These are phyloP conservation scores for Draba incana DNA, from an alignment of 345 rosid genomes.

Conservation along the genomic window DNA sequence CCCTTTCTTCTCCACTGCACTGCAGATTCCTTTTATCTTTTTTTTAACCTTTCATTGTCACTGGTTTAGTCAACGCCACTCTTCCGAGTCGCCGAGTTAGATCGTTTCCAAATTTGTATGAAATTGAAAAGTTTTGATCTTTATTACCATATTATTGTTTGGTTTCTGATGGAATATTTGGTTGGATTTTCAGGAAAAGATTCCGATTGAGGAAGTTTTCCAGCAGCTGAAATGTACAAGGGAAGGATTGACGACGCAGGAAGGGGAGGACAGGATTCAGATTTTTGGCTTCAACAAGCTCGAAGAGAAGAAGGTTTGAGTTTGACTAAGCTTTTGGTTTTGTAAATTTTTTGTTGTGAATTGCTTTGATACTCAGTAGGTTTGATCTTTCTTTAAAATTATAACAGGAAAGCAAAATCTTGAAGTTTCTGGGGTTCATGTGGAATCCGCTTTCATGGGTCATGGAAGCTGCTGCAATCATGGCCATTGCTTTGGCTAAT, in stretches of 20 bases:
- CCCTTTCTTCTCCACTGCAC: slow-evolving; percentile 39
- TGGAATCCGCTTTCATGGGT: slow-evolving; percentile 54
- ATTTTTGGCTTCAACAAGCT: slow-evolving; percentile 93
- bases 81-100: slow-evolving; percentile 33
- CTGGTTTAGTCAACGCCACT: slow-evolving; percentile 40
- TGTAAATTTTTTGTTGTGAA: not conserved
- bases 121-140: not conserved
- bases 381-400: not conserved
- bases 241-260: slow-evolving; percentile 72
- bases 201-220: slow-evolving; percentile 90
- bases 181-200: slow-evolving; percentile 59
- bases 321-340: slow-evolving; percentile 4
- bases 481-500: slow-evolving; percentile 49
- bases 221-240: slow-evolving; percentile 75
- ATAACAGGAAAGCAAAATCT: slow-evolving; percentile 34
- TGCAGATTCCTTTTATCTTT: slow-evolving; percentile 21
- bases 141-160: slow-evolving; percentile 7
- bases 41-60: slow-evolving; percentile 37
- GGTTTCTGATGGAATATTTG: slow-evolving; percentile 20
- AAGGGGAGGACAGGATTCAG: slow-evolving; percentile 73
- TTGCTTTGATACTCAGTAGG: slow-evolving; percentile 7
- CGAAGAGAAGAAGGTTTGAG: slow-evolving; percentile 70
- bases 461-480: slow-evolving; percentile 50
- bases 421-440: slow-evolving; percentile 48
- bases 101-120: slow-evolving; percentile 17